Percentiles rank a stretch among this genome's conserved stretches.
phyloP scores from a whole-genome alignment of 106 monocot genomes.

The Agapanthus africanus region DNA sequence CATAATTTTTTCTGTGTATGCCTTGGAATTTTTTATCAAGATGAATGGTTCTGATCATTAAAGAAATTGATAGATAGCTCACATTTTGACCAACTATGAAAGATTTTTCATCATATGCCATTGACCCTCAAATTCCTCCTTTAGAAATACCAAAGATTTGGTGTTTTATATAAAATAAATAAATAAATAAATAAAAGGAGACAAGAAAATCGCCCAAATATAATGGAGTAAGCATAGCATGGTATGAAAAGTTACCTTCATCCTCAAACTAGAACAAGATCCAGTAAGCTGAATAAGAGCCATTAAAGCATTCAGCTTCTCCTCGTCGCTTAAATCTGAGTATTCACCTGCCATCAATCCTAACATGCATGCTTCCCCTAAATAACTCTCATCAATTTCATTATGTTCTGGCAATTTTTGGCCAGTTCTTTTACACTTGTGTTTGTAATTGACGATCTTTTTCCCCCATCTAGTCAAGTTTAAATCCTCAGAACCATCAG shows the following conservation, averaged over 20 bases:
- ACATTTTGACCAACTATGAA: too few species aligned
- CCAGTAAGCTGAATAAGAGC: conserved; percentile 62
- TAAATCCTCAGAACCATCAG: conserved; percentile 31
- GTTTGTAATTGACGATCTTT: conserved; percentile 21
- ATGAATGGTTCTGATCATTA: too few species aligned
- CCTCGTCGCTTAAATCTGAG: conserved; percentile 76
- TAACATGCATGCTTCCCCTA: conserved; percentile 76
- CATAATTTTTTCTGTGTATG: too few species aligned
- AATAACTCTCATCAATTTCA: conserved; percentile 92
- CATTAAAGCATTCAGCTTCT: conserved; percentile 76
- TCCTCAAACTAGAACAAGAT: conserved; percentile 35
- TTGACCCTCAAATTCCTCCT: too few species aligned
- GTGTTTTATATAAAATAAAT: too few species aligned
- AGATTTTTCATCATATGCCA: too few species aligned
- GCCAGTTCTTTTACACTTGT: conserved; percentile 5
- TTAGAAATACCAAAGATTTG: too few species aligned
- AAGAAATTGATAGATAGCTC: too few species aligned
- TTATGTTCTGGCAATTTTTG: conserved; percentile 23
- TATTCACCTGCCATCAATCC: conserved; percentile 95
- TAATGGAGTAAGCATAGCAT: not conserved
- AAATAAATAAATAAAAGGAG: not conserved
- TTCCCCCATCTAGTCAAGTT: conserved; percentile 16
- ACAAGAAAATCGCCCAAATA: not conserved
- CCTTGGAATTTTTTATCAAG: too few species aligned
- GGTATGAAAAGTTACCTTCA: conserved; percentile 29